A percentile compares a stretch with the other conserved stretches of the same genome.
phyloP scores from a whole-genome alignment of 768 basidiomycete genomes.

The Podaxis sp. region DNA sequence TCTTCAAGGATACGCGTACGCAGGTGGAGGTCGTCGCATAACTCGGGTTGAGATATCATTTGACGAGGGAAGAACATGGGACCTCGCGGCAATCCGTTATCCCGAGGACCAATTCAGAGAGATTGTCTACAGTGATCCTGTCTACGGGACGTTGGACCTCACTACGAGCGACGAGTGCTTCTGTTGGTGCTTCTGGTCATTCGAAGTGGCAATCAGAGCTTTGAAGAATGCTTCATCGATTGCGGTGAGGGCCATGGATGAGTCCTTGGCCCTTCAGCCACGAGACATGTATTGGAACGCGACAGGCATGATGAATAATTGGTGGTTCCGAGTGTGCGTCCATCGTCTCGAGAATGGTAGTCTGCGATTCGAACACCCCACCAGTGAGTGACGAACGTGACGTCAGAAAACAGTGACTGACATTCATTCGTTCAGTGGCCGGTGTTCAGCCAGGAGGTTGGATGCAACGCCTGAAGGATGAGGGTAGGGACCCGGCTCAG shows the following conservation, averaged over 20 bases:
- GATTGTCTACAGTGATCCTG: constrained; percentile 30
- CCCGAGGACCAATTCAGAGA: constrained; percentile 53
- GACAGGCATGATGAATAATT: constrained; percentile 65
- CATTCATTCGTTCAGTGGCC: constrained; percentile 26
- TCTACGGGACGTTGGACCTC: constrained; percentile 52
- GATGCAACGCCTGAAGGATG: constrained; percentile 59
- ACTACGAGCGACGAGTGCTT: constrained; percentile 50
- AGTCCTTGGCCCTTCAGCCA: constrained; percentile 48
- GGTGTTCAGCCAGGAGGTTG: constrained; percentile 51
- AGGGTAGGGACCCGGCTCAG: constrained; percentile 40
- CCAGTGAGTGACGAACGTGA: constrained; percentile 24
- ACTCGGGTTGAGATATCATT: constrained; percentile 58
- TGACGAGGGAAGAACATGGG: constrained; percentile 53
- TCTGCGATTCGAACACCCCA: constrained; percentile 59
- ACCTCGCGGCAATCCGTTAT: constrained; percentile 37
- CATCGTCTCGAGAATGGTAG: constrained; percentile 31
- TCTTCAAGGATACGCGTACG: constrained; percentile 59
- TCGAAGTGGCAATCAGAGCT: constrained; percentile 32
- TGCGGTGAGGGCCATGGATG: constrained; percentile 40
- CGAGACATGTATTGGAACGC: constrained; percentile 60
- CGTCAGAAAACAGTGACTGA: no score
- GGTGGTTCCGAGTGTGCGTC: constrained; percentile 60
- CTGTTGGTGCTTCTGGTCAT: constrained; percentile 64
- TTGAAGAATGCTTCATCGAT: no score
- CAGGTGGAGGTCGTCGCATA: constrained; percentile 58